phyloP scores from a whole-genome alignment of 345 rosid species.

The Salix suchowensis region DNA sequence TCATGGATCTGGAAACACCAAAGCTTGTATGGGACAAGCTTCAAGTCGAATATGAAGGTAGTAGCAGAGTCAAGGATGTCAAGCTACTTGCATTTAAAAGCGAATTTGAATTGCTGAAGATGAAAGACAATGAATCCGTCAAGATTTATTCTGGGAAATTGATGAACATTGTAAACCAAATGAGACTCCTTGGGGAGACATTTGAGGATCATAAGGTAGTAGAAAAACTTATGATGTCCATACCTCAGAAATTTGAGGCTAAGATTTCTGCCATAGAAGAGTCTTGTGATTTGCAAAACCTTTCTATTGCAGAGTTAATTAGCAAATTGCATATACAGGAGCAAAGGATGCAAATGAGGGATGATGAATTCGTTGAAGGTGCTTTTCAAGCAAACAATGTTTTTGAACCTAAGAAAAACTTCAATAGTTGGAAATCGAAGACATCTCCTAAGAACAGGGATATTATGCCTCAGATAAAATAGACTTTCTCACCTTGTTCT shows the following conservation, averaged over 20 bases:
- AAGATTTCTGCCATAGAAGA: not conserved
- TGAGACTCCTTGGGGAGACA: not conserved
- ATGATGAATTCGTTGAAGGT: not conserved
- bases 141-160: no score
- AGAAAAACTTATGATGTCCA: not conserved
- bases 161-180: not conserved
- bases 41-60: no score
- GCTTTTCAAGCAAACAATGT: not conserved
- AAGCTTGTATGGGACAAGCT: no score
- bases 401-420: not conserved
- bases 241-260: not conserved
- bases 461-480: accelerated
- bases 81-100: no score
- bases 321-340: not conserved
- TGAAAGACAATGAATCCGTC: no score
- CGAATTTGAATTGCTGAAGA: no score
- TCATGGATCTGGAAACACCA: no score
- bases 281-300: not conserved
- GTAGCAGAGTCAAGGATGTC: no score
- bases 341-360: not conserved
- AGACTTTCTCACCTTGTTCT: not conserved
- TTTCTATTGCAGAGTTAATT: not conserved
- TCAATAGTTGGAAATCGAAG: not conserved
- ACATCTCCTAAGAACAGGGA: no score
- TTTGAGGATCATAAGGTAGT: not conserved